These are phyloP conservation scores for Saccharomycopsis microspora DNA, from an alignment of 805 yeast genomes.

Conservation along the genomic window DNA sequence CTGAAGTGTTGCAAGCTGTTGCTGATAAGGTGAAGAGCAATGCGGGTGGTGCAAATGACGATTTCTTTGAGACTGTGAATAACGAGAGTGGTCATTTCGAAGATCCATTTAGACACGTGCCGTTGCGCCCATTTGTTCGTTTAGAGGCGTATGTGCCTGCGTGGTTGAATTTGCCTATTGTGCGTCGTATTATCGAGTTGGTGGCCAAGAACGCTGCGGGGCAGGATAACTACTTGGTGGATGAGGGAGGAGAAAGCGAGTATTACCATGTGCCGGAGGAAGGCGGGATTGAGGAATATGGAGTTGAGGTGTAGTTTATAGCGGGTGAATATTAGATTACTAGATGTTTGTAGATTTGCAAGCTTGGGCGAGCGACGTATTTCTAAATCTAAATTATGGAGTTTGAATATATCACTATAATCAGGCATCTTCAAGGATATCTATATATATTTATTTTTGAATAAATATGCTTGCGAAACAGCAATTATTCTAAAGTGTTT, in stretches of 20 bases:
- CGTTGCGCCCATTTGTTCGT: constrained; percentile 65
- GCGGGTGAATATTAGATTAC: not conserved
- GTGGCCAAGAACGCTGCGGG: constrained; percentile 75
- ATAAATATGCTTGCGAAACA: too few species aligned
- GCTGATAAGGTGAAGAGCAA: constrained; percentile 63
- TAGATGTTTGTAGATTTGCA: too few species aligned
- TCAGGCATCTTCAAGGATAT: too few species aligned
- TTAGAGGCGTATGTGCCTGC: constrained; percentile 92
- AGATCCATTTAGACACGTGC: constrained; percentile 72
- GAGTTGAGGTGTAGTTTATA: not conserved
- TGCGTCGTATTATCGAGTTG: constrained; percentile 80
- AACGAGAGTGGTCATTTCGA: constrained; percentile 59
- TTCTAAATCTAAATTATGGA: too few species aligned
- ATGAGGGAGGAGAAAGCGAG: constrained; percentile 11
- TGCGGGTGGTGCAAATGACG: constrained; percentile 32
- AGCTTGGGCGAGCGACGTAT: too few species aligned
- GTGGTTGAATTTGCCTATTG: constrained; percentile 79
- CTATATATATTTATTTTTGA: too few species aligned
- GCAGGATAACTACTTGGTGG: constrained; percentile 31
- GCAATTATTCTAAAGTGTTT: too few species aligned
- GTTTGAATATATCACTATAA: too few species aligned
- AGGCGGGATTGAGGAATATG: constrained; percentile 1
- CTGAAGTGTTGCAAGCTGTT: constrained; percentile 66
- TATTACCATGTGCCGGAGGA: constrained; percentile 11
- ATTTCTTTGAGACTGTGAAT: constrained; percentile 59